phyloP scores from a whole-genome alignment of 2,329 filamentous ascomycete species.

The Xylariaceae sp. region DNA sequence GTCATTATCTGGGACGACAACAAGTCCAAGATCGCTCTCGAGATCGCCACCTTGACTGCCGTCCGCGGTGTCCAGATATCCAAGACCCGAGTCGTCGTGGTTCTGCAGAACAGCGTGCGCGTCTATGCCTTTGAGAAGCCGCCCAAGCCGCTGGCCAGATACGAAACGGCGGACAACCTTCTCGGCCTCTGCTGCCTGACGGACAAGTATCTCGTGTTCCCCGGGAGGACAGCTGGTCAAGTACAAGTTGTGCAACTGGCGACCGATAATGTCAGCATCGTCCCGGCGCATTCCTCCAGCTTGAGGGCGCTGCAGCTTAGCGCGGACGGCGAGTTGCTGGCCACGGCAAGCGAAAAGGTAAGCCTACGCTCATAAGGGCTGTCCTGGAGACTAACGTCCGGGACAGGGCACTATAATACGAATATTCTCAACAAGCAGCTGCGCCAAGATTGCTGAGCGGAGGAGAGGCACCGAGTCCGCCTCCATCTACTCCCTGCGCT shows the following conservation, averaged over 20 bases:
- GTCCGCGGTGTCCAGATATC: slow-evolving; percentile 75
- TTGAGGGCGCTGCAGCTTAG: slow-evolving; percentile 75
- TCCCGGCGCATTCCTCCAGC: slow-evolving; percentile 77
- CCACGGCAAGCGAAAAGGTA: slow-evolving; percentile 80
- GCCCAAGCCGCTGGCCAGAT: slow-evolving; percentile 62
- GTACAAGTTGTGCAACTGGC: slow-evolving; percentile 77
- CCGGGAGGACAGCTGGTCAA: slow-evolving; percentile 80
- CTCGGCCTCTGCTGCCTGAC: slow-evolving; percentile 74
- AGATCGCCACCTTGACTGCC: slow-evolving; percentile 74
- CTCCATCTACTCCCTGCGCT: slow-evolving; percentile 77
- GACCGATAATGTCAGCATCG: slow-evolving; percentile 81
- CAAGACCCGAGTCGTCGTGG: slow-evolving; percentile 68
- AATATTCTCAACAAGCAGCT: slow-evolving; percentile 73
- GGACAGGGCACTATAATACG: slow-evolving; percentile 77
- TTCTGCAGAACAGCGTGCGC: slow-evolving; percentile 73
- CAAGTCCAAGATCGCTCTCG: slow-evolving; percentile 62
- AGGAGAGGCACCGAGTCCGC: slow-evolving; percentile 85
- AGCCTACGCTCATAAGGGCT: too few relatives aligned
- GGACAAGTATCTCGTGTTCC: slow-evolving; percentile 68
- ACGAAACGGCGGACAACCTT: slow-evolving; percentile 81
- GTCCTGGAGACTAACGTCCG: too few relatives aligned
- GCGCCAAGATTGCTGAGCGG: slow-evolving; percentile 74
- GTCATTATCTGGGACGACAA: slow-evolving; percentile 90
- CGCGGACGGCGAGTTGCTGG: slow-evolving; percentile 70
- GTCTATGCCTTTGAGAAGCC: slow-evolving; percentile 73